These are phyloP conservation scores for Orbilia ellipsospora DNA, from an alignment of 2,329 filamentous ascomycete genomes.

Conservation along the genomic window DNA sequence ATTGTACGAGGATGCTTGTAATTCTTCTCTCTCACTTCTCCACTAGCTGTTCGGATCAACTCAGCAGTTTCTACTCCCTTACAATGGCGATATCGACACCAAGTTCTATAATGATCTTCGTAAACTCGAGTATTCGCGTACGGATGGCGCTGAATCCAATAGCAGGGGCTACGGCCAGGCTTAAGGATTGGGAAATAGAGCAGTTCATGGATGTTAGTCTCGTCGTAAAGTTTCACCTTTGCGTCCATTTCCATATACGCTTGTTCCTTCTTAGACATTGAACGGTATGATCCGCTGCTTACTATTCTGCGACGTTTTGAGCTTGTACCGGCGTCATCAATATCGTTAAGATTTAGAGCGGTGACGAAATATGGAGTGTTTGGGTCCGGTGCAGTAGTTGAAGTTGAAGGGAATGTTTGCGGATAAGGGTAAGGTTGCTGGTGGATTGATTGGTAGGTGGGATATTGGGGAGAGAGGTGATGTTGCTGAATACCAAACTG, in stretches of 20 bases:
- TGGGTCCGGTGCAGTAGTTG: background rate
- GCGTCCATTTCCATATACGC: constrained; percentile 51
- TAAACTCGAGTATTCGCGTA: constrained; percentile 48
- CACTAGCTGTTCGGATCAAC: constrained; percentile 37
- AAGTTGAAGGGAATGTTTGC: background rate
- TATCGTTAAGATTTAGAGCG: background rate
- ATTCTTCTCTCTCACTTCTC: constrained; percentile 51
- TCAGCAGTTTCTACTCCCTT: constrained; percentile 48
- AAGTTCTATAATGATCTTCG: constrained; percentile 42
- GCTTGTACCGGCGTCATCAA: background rate
- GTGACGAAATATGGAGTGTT: background rate
- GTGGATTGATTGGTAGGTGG: background rate
- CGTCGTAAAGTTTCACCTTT: constrained; percentile 48
- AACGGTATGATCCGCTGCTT: constrained; percentile 3
- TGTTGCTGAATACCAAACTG: background rate
- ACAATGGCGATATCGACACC: constrained; percentile 52
- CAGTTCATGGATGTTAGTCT: constrained; percentile 39
- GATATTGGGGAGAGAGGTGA: background rate
- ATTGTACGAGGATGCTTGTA: constrained; percentile 54
- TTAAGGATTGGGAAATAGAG: constrained; percentile 23
- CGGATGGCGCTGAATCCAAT: constrained; percentile 52
- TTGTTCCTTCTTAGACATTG: constrained; percentile 53
- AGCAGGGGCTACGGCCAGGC: constrained; percentile 31
- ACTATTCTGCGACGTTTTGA: constrained; percentile 28
- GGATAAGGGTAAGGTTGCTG: background rate